Evolutionary conservation across 108 stramenopile genomes (phyloP).

Genomic region (Skeletonema grethae): DNA sequence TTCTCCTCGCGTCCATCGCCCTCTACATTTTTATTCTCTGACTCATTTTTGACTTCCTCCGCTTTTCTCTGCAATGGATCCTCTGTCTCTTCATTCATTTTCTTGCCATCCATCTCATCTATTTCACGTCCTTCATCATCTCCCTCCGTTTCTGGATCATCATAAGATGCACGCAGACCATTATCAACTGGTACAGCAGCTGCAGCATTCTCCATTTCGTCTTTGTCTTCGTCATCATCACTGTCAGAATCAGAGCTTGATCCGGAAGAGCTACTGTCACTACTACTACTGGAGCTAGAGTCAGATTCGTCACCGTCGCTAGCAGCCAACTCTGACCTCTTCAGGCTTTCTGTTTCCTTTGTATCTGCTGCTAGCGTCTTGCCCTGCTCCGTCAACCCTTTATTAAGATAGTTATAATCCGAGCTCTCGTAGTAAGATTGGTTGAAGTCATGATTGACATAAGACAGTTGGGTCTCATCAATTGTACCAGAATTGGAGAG

Average conservation of each 20-base stretch:
- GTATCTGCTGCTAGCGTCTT: not conserved
- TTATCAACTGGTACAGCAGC: not conserved
- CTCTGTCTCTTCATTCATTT: not conserved
- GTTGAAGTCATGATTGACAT: too few species aligned
- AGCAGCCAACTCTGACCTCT: not conserved
- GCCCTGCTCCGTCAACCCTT: too few species aligned
- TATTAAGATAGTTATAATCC: too few species aligned
- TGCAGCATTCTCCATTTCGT: not conserved
- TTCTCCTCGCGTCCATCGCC: not conserved
- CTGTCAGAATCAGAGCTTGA: conserved; percentile 1
- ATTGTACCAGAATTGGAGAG: too few species aligned
- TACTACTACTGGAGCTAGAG: conserved; percentile 12
- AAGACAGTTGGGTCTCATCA: too few species aligned
- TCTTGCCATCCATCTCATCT: too few species aligned
- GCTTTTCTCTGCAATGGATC: too few species aligned
- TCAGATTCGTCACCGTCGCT: conserved; percentile 1
- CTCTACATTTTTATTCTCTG: not conserved
- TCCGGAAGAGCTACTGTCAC: conserved; percentile 10
- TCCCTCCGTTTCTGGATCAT: not conserved
- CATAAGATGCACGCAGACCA: not conserved
- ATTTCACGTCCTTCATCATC: too few species aligned
- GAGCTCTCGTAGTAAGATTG: too few species aligned
- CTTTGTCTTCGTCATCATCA: conserved; percentile 4
- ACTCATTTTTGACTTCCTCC: too few species aligned
- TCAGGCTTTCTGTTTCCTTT: not conserved